Evolutionary conservation across 148 eudicot species (phyloP), one percentile per base, ranked within the genome.

Genomic region (Amaranthus palmeri): DNA sequence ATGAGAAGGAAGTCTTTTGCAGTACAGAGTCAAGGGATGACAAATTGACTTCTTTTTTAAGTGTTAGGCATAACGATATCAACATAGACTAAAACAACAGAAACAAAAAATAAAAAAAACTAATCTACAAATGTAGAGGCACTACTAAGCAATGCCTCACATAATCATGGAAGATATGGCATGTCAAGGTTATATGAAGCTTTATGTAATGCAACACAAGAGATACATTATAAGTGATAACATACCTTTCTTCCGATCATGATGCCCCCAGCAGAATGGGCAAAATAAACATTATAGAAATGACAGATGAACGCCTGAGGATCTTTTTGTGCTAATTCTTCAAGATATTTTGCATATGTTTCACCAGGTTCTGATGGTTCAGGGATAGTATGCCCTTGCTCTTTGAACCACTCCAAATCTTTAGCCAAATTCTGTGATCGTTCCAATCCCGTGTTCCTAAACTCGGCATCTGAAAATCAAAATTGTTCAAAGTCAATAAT

Each of bases 281-380:
- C 98, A 73, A 93, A 93, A 70, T 93, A 93, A 25, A 81, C 82
- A 54, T 91, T 91, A 72, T 93, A 93, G 77, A 93, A 93, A 81
- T 93, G 98, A 83, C 98, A 93, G 67, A 93, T 80, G 66, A 93
- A 93, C 52, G 92, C 97, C 69, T 85, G 98, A 54, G 98, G 97
- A 88, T 95, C 88, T 42, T 83, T 91, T 80, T 80, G 76, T 2
- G 98, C 83, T 65, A 95, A 79, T 47, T 89, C 96, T 80, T 84
- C 86, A 18, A 95, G 88, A 71, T 78, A 81, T 15, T 65, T 78
- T 52, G 90, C 79, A 72, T 95, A 95, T 36, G 65, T 87, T 65
- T 74, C 63, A 68, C 98, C 98, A 10, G 98, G 96, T 36, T 86
- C 73, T 61, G 97, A 95, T 7, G 98, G 96, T 62, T 89, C 93